These are phyloP conservation scores for Macrocybe gigantea DNA, from an alignment of 768 basidiomycete genomes.

Conservation along the genomic window DNA sequence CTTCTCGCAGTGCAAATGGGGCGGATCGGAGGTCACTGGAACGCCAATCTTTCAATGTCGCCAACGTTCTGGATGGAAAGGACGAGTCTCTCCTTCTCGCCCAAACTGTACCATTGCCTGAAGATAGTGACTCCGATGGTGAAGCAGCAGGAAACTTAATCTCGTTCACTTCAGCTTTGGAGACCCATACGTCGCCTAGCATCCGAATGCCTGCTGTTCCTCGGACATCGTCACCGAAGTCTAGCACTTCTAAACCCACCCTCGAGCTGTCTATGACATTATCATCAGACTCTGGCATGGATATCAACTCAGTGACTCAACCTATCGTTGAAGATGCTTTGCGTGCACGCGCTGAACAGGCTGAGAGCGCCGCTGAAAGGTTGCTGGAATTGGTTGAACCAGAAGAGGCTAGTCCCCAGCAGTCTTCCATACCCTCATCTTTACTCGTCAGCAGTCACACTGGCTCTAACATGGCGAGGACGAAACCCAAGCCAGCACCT, in stretches of 20 bases:
- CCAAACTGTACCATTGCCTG: constrained; percentile 69
- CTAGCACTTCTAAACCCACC: constrained; percentile 41
- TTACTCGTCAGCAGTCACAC: constrained; percentile 38
- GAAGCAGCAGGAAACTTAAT: constrained; percentile 55
- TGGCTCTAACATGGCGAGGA: constrained; percentile 31
- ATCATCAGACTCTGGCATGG: constrained; percentile 47
- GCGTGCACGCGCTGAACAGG: constrained; percentile 84
- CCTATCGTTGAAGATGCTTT: constrained; percentile 78
- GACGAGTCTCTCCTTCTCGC: constrained; percentile 69
- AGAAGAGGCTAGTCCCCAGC: constrained; percentile 52
- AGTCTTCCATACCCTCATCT: constrained; percentile 50
- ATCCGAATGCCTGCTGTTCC: constrained; percentile 30
- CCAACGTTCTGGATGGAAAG: constrained; percentile 28
- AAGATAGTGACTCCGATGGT: constrained; percentile 61
- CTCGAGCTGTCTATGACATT: constrained; percentile 51
- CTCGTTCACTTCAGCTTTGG: constrained; percentile 69
- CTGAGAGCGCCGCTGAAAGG: constrained; percentile 87
- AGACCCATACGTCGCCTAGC: constrained; percentile 29
- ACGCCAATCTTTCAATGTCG: constrained; percentile 38
- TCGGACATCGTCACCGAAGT: constrained; percentile 50
- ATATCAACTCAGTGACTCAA: constrained; percentile 26
- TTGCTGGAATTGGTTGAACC: constrained; percentile 82
- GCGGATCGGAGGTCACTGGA: constrained; percentile 25
- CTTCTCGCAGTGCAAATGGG: constrained; percentile 18
- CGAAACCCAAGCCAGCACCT: constrained; percentile 31